These are phyloP conservation scores for Yarrowia yakushimensis DNA, from an alignment of 805 yeast species.

Conservation along the genomic window DNA sequence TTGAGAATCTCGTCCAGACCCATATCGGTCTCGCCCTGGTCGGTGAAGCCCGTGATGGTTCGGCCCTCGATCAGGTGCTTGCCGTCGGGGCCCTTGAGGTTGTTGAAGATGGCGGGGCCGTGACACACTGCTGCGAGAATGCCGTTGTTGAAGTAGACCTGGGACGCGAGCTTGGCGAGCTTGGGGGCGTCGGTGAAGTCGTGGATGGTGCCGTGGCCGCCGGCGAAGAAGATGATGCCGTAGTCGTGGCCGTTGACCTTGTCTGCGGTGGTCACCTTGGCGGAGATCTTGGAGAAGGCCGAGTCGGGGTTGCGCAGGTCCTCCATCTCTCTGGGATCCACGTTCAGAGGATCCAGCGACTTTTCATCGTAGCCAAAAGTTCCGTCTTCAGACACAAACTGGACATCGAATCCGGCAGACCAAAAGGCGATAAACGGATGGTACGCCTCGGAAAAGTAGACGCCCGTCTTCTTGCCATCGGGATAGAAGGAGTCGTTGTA, in stretches of 20 bases:
- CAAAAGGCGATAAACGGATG: conserved; percentile 54
- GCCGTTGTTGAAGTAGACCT: conserved; percentile 51
- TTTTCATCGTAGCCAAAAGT: conserved; percentile 55
- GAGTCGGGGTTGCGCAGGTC: conserved; percentile 14
- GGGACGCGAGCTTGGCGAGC: conserved; percentile 46
- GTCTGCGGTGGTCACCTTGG: conserved; percentile 72
- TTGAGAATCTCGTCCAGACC: conserved; percentile 32
- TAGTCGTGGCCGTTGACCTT: conserved; percentile 63
- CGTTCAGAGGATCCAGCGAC: conserved; percentile 39
- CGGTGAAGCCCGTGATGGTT: conserved; percentile 59
- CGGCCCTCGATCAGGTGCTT: conserved; percentile 50
- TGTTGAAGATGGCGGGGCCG: conserved; percentile 58
- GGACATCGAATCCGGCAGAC: conserved; percentile 51
- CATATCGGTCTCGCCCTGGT: conserved; percentile 47
- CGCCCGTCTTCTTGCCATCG: conserved; percentile 60
- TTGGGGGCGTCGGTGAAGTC: conserved; percentile 51
- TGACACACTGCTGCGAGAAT: conserved; percentile 65
- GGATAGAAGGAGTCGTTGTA: conserved; percentile 45
- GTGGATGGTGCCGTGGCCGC: conserved; percentile 60
- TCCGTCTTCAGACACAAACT: conserved; percentile 59
- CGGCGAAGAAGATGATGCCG: conserved; percentile 57
- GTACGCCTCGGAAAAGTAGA: conserved; percentile 54
- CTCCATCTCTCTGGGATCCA: not conserved
- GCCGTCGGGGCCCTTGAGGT: conserved; percentile 44
- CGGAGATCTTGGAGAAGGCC: conserved; percentile 69